Base-by-base conservation (phyloP, 345 rosid species). In the Heritiera littoralis region DNA sequence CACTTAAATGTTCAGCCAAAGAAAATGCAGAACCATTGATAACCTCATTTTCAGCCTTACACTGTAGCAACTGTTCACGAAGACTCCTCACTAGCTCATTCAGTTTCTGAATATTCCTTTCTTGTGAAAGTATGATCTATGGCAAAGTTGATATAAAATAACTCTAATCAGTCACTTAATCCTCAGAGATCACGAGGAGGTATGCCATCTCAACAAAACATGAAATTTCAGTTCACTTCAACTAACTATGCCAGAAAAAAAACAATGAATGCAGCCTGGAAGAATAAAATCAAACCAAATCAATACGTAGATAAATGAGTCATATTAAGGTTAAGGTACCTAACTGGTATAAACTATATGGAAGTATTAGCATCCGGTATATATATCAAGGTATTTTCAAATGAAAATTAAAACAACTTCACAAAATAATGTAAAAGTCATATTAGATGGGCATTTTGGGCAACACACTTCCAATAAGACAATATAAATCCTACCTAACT, bases 111-210 rank as follows among this genome's bases (percentile, higher is more conserved):
- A 89, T 93, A 43, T 85, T 86, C 76, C 84, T 90, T 81, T 93
- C 98, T 80, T 91, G 96, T 56, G 86, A 89, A 48, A 93, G 91
- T 82, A 93, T 90, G 76, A 83, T 89, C 96, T 92, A 87, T 81
- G 79, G 64, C 43, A 75, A 55, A 71, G 82, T 46, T 46, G 5
- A 32, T 11, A 54, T 52, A 30, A 56, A 54, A 78, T 28, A 51
- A 59, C 11, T 51, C 61, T 9, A 77, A 72, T 73, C 45, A 61
- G 55, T 56, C 32, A 45, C 10, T 8, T 30, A 65, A 49, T 23
- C 65, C 48, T 28, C 12, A 45, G 60, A 64, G 30, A 75, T 35
- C 7, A 61, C 49, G 41, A 75, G 17, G 13, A 68, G 32, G 74
- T 52, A 38, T 55, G 41, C 15, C 60, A 75, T 75, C 68, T 38